Base-by-base conservation (phyloP, 2,329 filamentous ascomycete genomes). In the Beauveria sp. region DNA sequence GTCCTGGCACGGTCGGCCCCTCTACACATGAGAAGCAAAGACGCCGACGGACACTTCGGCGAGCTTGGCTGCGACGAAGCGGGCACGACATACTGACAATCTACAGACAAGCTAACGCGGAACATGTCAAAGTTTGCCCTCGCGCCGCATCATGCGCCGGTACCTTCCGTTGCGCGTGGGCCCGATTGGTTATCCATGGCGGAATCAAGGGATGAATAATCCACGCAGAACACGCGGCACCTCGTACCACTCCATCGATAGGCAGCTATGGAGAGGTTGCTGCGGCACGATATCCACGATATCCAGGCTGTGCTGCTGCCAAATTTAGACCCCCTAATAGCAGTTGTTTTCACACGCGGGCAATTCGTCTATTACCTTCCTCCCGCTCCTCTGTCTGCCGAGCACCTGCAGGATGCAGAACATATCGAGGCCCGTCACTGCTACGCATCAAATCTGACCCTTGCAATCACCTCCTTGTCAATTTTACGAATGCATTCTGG, bases 221-320 rank as follows among this genome's bases (percentile, higher is more conserved):
- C 54, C 43, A 47, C 54, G 54, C 43, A n/a, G n/a, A 57, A 54
- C 54, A 56, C 54, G 54, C 54, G 54, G 26, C 54, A 40, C 54
- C 54, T 57, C 43, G 54, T 57, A 47, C 43, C 54, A 57, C 54
- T 47, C 14, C 28, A 38, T 49, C 43, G 3, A 57, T n/a, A 22
- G 10, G 20, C n/a, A n/a, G 16, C 28, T 30, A 8, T 38, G 38
- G 14, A 54, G 38, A 51, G 28, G 14, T 34, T 51, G 52, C 52
- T 54, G 52, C 22, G 43, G 54, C 9, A 38, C 34, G 34, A 38
- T 38, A 38, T 38, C n/a, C 28, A 54, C 26, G 43, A 34, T 24
- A 28, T 22, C 18, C 28, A 38, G 56, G 56, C 56, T 50, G 56
- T 58, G 56, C 56, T 28, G 46, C 30, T 28, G 30, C 56, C 56